Evolutionary conservation across 352 stramenopile genomes (phyloP), one percentile per base, ranked within the genome.

Genomic region (Albugo candida): DNA sequence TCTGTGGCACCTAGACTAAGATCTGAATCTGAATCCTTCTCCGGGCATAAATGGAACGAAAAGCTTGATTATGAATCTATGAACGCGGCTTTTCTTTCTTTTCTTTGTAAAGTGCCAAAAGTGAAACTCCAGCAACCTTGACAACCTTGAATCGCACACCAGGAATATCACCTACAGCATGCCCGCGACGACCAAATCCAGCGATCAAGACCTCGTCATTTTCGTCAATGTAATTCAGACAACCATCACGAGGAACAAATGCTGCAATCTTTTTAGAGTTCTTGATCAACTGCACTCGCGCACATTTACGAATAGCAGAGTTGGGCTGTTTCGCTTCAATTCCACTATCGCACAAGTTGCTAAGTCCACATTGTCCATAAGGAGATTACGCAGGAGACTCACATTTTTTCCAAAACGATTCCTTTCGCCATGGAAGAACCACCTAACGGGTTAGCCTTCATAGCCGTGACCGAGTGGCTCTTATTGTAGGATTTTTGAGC

Each of bases 301-400:
- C 94, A 64, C 93, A 98, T 87, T 99, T 99, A 66, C 96, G 94
- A 82, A 99, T 99, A 58, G 96, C 96, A 40, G 94, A 99, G 89
- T 99, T 99, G 50, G 96, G 96, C 83, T 99, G 96, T 81, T 99
- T 99, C 59, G 96, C 95, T 66, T 99, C 96, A 95, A 99, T 99
- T 70, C 96, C 96, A 56, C 71, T 87, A 59, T 39, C 55, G 44
- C 24, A 43, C 38, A 21, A 31, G 11, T 43, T 16, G 21, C 11
- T 42, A 12, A 40, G 18, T 39, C 35, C 50, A 17, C n/a, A 54
- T 13, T 14, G n/a, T 36, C 36, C 13, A 21, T 17, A 34, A 11
- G 13, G 2, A 39, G 41, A 10, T 12, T 6, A 39, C 2, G 3
- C 45, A 41, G n/a, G n/a, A 12, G 19, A 64, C 69, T 52, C 64